These are phyloP conservation scores for Chytriomyces sp. DNA, from an alignment of 192 early-diverging fungal species.

Conservation along the genomic window DNA sequence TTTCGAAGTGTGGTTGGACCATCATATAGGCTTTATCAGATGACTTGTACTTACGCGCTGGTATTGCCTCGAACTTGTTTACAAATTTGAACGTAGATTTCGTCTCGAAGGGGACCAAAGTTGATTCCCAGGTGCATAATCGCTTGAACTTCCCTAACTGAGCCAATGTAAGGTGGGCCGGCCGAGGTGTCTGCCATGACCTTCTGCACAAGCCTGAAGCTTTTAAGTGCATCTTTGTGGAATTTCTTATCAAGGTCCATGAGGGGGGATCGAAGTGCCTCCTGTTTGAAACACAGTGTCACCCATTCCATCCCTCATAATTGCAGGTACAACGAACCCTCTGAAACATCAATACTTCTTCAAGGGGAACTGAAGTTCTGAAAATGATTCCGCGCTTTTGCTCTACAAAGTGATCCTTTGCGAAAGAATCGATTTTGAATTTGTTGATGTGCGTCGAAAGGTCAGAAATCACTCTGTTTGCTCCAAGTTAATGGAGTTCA, in stretches of 20 bases:
- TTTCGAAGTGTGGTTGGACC: conserved; percentile 22
- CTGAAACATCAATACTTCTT: conserved; percentile 83
- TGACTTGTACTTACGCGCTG: conserved; percentile 4
- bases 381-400: conserved; percentile 88
- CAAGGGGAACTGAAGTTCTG: conserved; percentile 80
- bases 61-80: conserved; percentile 56
- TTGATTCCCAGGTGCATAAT: conserved; percentile 77
- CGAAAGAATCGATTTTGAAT: conserved; percentile 85
- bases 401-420: conserved; percentile 86
- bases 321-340: conserved; percentile 50
- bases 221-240: conserved; percentile 81
- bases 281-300: conserved; percentile 47
- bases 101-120: conserved; percentile 81
- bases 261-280: conserved; percentile 74
- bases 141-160: conserved; percentile 68
- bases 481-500: not conserved
- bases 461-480: conserved; percentile 12
- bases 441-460: conserved; percentile 72
- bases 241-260: conserved; percentile 81
- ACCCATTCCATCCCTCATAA: not conserved
- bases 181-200: conserved; percentile 75
- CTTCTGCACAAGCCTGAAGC: conserved; percentile 83
- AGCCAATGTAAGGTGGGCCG: conserved; percentile 38
- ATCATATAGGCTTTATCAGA: not conserved
- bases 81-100: conserved; percentile 92